phyloP scores from a whole-genome alignment of 805 yeast genomes.

The Saccharomycopsis capsularis region DNA sequence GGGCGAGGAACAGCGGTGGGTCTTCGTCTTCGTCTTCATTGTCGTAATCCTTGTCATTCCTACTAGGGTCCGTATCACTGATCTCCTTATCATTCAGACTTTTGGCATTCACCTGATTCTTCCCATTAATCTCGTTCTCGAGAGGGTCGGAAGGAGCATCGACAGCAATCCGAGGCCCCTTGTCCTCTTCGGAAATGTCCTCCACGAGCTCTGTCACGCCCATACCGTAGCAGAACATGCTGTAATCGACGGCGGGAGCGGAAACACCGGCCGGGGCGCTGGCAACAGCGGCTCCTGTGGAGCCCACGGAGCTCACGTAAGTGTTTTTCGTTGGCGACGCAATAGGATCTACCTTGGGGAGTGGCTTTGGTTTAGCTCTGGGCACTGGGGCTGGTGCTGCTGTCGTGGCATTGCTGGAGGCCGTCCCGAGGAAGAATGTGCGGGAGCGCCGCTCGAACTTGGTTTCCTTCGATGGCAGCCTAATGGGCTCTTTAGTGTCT shows the following conservation, averaged over 20 bases:
- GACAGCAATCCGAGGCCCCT: neutral
- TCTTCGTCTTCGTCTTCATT: slow-evolving; percentile 20
- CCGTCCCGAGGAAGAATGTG: no score
- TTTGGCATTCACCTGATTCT: neutral
- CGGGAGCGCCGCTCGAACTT: neutral
- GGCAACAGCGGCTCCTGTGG: neutral
- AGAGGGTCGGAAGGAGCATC: neutral
- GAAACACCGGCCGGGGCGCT: neutral
- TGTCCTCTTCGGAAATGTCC: neutral
- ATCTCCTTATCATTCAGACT: neutral
- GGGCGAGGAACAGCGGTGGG: slow-evolving; percentile 20
- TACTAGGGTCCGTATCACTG: neutral
- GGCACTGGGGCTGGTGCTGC: neutral
- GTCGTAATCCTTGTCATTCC: neutral
- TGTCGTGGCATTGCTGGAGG: neutral
- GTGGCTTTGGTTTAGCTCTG: slow-evolving; percentile 6
- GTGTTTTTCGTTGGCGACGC: neutral
- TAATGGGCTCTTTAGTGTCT: neutral
- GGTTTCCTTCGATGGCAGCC: neutral
- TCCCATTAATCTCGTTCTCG: no score
- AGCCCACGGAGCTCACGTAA: neutral
- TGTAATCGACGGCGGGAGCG: neutral
- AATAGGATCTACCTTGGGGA: slow-evolving; percentile 12
- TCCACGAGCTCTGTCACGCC: neutral
- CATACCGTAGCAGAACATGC: neutral